Evolutionary conservation across 129 eudicot species (phyloP).

Genomic region (Mikania micrantha): DNA sequence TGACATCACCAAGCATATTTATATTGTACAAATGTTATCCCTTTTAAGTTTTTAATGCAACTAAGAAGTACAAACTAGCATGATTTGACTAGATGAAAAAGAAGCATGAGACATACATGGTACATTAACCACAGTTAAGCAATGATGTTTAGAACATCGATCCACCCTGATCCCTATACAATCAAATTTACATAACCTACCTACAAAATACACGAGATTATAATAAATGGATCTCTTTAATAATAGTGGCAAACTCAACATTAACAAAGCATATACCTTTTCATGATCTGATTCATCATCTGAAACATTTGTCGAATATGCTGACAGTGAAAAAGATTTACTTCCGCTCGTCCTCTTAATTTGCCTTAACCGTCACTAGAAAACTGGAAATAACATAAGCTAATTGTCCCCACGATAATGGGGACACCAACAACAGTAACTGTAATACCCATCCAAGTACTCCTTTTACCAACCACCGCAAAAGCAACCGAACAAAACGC

Average conservation of each 20-base stretch:
- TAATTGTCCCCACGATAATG: conserved; percentile 66
- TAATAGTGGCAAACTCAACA: neutral
- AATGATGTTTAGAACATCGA: neutral
- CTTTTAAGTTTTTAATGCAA: too few relatives aligned
- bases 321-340: conserved; percentile 83
- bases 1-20: too few relatives aligned
- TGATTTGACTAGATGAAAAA: too few relatives aligned
- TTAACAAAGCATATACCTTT: conserved; percentile 70
- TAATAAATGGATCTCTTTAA: conserved; percentile 10
- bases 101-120: too few relatives aligned
- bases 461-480: conserved; percentile 71
- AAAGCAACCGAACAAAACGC: conserved; percentile 80
- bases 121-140: too few relatives aligned
- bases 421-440: conserved; percentile 71
- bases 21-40: too few relatives aligned
- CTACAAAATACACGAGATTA: conserved; percentile 14
- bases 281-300: conserved; percentile 83
- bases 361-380: conserved; percentile 65
- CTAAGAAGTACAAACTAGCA: too few relatives aligned
- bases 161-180: conserved; percentile 1
- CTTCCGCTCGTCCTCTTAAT: conserved; percentile 76
- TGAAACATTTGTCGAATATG: conserved; percentile 68
- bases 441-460: conserved; percentile 78
- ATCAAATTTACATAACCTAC: conserved; percentile 34
- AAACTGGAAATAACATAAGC: conserved; percentile 82